Conservation (phyloP, 306 rosid genomes). For the Ziziphus jujuba region DNA sequence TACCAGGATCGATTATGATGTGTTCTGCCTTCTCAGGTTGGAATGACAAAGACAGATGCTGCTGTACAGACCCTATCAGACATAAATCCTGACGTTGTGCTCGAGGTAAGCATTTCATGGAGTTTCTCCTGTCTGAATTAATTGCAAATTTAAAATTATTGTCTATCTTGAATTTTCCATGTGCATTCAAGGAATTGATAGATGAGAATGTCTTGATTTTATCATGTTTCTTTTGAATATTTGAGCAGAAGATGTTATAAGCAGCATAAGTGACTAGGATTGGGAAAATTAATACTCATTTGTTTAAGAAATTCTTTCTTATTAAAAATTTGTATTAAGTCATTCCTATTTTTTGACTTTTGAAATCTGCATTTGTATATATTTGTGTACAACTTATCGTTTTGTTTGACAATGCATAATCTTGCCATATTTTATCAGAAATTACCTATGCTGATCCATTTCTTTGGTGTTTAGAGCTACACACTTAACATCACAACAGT, state of each 20-base stretch:
- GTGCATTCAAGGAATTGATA: neutral
- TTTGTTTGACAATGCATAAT: neutral
- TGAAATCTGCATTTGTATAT: neutral
- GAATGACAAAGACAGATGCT: constrained; percentile 98
- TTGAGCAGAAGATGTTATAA: neutral
- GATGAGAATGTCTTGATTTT: neutral
- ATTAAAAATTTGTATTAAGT: neutral
- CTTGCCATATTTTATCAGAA: neutral
- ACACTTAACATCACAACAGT: constrained; percentile 92
- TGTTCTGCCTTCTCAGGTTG: constrained; percentile 53
- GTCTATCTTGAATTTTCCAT: neutral
- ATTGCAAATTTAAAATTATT: neutral
- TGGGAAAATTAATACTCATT: too few species aligned
- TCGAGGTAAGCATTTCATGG: constrained; percentile 52
- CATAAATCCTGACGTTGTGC: constrained; percentile 93
- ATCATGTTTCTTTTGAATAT: neutral
- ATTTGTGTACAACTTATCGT: neutral
- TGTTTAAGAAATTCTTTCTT: neutral
- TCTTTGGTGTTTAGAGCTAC: constrained; percentile 61
- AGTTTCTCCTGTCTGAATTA: neutral
- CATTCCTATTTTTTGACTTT: neutral
- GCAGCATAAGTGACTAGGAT: neutral
- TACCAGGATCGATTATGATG: neutral
- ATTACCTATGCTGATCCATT: constrained; percentile 29
- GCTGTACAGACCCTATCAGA: constrained; percentile 92